Evolutionary conservation across 2,329 filamentous ascomycete species (phyloP).

Genomic region (Venturia oleaginea): DNA sequence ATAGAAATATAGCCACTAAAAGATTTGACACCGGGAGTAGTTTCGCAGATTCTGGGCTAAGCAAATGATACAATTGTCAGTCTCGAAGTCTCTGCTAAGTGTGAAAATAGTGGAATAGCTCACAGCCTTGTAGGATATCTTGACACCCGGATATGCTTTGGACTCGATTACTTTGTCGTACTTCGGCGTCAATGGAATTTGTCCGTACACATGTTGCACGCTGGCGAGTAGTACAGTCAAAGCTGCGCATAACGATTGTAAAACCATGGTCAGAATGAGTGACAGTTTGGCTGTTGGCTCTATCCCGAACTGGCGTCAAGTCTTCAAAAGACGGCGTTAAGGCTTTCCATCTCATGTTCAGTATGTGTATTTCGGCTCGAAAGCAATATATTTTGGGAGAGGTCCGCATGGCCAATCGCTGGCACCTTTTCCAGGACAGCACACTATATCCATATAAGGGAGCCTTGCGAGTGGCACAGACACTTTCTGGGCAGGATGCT

Average conservation of each 20-base stretch:
- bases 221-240: neutral
- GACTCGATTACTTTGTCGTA: slow-evolving; percentile 11
- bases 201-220: neutral
- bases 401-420: neutral
- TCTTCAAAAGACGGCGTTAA: neutral
- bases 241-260: neutral
- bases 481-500: neutral
- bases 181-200: neutral
- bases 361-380: neutral
- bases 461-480: neutral
- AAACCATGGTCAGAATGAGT: neutral
- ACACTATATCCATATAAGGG: neutral
- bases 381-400: neutral
- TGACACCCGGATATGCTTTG: slow-evolving; percentile 6
- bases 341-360: neutral
- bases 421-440: neutral
- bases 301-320: neutral
- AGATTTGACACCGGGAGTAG: slow-evolving; percentile 44
- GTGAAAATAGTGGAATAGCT: neutral
- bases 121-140: slow-evolving; percentile 9
- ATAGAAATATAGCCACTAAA: slow-evolving; percentile 54
- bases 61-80: neutral
- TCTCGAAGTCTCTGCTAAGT: too few relatives aligned
- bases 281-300: neutral
- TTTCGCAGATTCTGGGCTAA: slow-evolving; percentile 42